phyloP scores from a whole-genome alignment of 2,329 filamentous ascomycete species.

The Tetracladium maxilliforme region DNA sequence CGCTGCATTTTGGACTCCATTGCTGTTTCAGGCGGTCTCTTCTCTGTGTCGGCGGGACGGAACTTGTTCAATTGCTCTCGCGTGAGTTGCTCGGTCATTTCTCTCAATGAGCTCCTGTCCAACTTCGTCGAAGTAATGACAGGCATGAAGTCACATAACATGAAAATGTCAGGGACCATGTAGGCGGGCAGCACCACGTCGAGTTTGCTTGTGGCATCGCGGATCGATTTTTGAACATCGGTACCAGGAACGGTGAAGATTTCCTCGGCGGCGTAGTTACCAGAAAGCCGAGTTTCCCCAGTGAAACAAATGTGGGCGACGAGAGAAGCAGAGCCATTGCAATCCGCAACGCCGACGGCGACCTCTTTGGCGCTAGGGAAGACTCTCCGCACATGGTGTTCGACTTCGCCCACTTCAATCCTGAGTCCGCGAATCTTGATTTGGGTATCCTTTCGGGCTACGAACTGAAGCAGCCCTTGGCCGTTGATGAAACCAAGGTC shows the following conservation, averaged over 20 bases:
- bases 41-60: too few relatives aligned
- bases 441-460: slow-evolving; percentile 49
- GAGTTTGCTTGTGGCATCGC: slow-evolving; percentile 2
- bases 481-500: slow-evolving; percentile 44
- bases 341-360: too few relatives aligned
- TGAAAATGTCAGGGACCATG: slow-evolving; percentile 7
- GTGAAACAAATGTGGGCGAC: too few relatives aligned
- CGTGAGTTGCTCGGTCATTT: too few relatives aligned
- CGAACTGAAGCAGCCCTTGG: slow-evolving; percentile 42
- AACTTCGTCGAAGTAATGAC: slow-evolving; percentile 7
- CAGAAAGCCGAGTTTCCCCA: too few relatives aligned
- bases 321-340: too few relatives aligned
- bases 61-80: background rate
- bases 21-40: too few relatives aligned
- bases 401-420: slow-evolving; percentile 8
- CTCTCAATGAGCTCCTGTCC: slow-evolving; percentile 6
- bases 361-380: too few relatives aligned
- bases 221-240: slow-evolving; percentile 1
- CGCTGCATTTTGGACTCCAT: slow-evolving; percentile 3
- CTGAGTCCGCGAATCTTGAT: slow-evolving; percentile 27
- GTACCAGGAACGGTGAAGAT: too few relatives aligned
- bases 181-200: slow-evolving; percentile 5
- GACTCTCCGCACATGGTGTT: slow-evolving; percentile 46
- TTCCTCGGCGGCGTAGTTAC: too few relatives aligned
- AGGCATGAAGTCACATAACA: slow-evolving; percentile 5